Evolutionary conservation across 306 rosid genomes (phyloP).

Genomic region (Adenanthera pavonina): DNA sequence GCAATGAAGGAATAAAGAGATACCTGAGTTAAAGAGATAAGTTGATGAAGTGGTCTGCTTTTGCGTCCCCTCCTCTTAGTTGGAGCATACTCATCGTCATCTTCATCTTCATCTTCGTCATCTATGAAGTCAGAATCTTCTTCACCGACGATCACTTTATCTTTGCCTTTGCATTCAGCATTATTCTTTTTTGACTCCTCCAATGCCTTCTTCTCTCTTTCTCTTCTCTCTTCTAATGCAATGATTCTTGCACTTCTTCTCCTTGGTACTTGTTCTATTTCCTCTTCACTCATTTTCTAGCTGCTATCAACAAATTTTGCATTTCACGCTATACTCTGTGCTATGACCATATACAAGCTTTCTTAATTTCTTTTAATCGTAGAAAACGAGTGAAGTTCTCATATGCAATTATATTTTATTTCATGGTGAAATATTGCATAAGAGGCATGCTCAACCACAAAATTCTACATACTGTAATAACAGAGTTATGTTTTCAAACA

Average conservation of each 20-base stretch:
- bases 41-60: constrained; percentile 25
- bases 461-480: neutral
- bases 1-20: neutral
- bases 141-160: neutral
- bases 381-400: no score
- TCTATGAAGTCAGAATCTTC: neutral
- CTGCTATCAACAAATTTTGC: constrained; percentile 1
- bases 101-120: neutral
- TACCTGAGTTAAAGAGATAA: constrained; percentile 31
- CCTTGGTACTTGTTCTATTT: neutral
- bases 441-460: neutral
- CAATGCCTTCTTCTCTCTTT: constrained; percentile 5
- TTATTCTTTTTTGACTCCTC: neutral
- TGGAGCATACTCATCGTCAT: neutral
- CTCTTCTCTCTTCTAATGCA: constrained; percentile 39
- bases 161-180: constrained; percentile 21
- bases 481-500: neutral
- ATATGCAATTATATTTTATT: neutral
- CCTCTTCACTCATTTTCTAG: constrained; percentile 20
- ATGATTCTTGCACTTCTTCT: constrained; percentile 48
- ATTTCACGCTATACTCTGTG: neutral
- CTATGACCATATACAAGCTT: neutral
- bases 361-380: neutral
- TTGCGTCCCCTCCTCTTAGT: neutral
- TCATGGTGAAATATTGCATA: neutral